These are phyloP conservation scores for Cymbopogon citratus DNA, from an alignment of 176 grass and related monocot species.

Conservation along the genomic window DNA sequence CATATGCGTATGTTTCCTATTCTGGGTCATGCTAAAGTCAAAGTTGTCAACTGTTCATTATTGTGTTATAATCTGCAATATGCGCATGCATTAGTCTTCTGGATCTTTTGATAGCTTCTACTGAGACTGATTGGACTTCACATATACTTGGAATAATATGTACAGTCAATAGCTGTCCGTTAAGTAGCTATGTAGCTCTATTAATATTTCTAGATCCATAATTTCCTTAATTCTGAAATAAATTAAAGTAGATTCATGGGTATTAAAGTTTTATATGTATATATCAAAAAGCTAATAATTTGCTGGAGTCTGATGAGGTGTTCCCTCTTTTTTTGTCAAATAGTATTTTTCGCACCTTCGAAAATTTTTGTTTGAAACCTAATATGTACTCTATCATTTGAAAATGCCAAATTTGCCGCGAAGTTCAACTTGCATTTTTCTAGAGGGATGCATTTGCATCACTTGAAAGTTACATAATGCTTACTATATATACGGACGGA, in stretches of 20 bases:
- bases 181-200: background rate
- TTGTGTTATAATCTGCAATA: background rate
- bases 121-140: background rate
- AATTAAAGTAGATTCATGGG: background rate
- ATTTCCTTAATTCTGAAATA: background rate
- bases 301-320: too few relatives aligned
- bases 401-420: background rate
- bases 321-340: background rate
- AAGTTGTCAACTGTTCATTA: background rate
- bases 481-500: background rate
- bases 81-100: background rate
- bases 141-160: background rate
- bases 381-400: background rate
- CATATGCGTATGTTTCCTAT: conserved; percentile 8
- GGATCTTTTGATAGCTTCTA: background rate
- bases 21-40: conserved; percentile 23
- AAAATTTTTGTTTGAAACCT: background rate
- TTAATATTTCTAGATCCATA: background rate
- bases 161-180: background rate
- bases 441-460: background rate
- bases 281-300: too few relatives aligned
- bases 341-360: too few relatives aligned
- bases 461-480: background rate
- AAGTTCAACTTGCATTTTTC: background rate
- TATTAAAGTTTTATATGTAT: too few relatives aligned